Evolutionary conservation across 73 alveolate species (phyloP), one percentile per base, ranked within the genome.

Genomic region (Diophrys sp.): DNA sequence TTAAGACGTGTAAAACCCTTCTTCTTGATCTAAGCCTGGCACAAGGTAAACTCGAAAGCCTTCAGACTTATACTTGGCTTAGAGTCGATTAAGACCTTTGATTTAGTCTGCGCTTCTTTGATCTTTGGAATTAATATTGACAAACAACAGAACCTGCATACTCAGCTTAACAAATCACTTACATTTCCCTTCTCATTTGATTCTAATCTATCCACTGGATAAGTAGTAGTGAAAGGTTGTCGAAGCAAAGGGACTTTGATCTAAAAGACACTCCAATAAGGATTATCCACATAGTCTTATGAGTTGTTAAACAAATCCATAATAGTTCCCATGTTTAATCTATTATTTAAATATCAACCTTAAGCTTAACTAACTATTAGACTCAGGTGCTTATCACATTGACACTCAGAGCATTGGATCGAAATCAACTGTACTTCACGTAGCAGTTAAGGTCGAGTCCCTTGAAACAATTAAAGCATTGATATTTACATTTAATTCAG

Each of bases 371-470:
- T 75, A 83, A 68, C 29, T 30, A 54, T 18, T 82, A 11, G 73
- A 32, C 23, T 23, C 71, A 1, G 74, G 80, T 2, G 73, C 31
- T 23, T 88, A 83, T 74, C 53, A 70, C 55, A 87, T 84, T 25
- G 82, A 91, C 67, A 92, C 82, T 26, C 87, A 88, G 75, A 88
- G 93, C 55, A 80, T 77, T 66, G 68, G 80, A 80, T 44, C 75
- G 44, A 80, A 80, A 56, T 83, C 89, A 71, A 91, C 97, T 0
- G 90, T 94, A 18, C 87, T 91, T 0, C 97, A 91, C 76, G 30
- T 73, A 0, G 95, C 97, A 1, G 91, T 80, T 0, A 88, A 87
- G 81, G 27, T 55, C 31, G 70, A 80, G 67, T 69, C 56, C 29
- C 70, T 82, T 5, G 90, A 82, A 26, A 27, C 67, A 0, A 74